These are phyloP conservation scores for Takakia lepidozioides DNA, from an alignment of 225 moss, liverwort and hornwort species.

Conservation along the genomic window DNA sequence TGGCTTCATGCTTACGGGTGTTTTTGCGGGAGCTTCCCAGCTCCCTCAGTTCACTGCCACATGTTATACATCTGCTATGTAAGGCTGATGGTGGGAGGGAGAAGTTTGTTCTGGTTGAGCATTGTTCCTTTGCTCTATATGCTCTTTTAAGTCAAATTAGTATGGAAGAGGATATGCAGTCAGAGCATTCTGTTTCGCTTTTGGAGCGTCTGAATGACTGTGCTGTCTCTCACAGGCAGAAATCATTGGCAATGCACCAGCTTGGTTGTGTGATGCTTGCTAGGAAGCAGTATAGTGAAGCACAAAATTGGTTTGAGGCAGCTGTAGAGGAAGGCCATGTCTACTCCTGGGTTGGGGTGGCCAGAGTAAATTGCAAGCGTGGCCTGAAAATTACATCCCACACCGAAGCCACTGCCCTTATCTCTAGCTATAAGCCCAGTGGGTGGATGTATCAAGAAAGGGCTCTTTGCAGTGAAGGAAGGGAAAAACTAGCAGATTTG, in stretches of 20 bases:
- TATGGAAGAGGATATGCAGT: slow-evolving; percentile 86
- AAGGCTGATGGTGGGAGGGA: slow-evolving; percentile 57
- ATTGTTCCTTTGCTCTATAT: slow-evolving; percentile 81
- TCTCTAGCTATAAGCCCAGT: slow-evolving; percentile 60
- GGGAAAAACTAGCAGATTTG: slow-evolving; percentile 74
- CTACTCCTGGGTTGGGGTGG: slow-evolving; percentile 82
- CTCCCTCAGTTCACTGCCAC: slow-evolving; percentile 57
- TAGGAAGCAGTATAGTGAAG: slow-evolving; percentile 66
- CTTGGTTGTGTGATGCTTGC: slow-evolving; percentile 81
- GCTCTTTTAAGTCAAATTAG: slow-evolving; percentile 89
- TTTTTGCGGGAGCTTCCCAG: slow-evolving; percentile 86
- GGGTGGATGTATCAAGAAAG: slow-evolving; percentile 98
- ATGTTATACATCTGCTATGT: slow-evolving; percentile 52
- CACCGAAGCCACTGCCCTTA: slow-evolving; percentile 58
- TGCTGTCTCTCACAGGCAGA: slow-evolving; percentile 61
- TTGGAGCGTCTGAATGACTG: slow-evolving; percentile 64
- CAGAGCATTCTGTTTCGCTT: slow-evolving; percentile 70
- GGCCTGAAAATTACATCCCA: slow-evolving; percentile 55
- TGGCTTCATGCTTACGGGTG: slow-evolving; percentile 85
- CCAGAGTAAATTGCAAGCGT: slow-evolving; percentile 69
- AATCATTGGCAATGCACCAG: slow-evolving; percentile 80
- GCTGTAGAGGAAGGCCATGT: slow-evolving; percentile 83
- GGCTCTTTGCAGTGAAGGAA: slow-evolving; percentile 64
- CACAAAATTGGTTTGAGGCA: slow-evolving; percentile 59
- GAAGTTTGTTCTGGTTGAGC: slow-evolving; percentile 62